Base-by-base conservation (phyloP, 75 land plant species). In the Cryptomeria japonica region DNA sequence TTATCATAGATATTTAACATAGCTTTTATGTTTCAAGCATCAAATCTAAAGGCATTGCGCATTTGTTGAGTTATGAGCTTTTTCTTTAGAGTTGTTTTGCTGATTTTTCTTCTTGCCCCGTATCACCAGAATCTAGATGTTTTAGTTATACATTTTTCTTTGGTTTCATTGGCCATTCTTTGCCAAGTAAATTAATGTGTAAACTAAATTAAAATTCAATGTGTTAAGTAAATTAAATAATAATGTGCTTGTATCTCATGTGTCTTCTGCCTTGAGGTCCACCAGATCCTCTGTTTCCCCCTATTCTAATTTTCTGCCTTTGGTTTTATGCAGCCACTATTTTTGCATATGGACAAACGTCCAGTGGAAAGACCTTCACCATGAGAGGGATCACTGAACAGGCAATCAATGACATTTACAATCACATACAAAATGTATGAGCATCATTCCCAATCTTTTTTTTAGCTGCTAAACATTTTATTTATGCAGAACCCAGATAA, bases 321-420 rank as follows among this genome's bases (percentile, higher is more conserved):
- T 42, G 47, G 13, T 88, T 88, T 25, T 22, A 70, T 91, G 86
- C 92, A 96, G 98, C 97, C 10, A 96, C 98, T 10, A 95, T 96
- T 77, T 96, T 96, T 93, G 98, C 98, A 70, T 96, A 96, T 92
- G 98, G 98, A 6, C 98, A 96, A 91, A 96, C 98, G 2, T 94
- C 95, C 91, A 96, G 98, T 87, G 98, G 98, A 18, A 96, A 96
- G 89, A 96, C 98, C 2, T 95, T 90, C 87, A 96, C 98, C 41
- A 96, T 96, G 98, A 90, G 96, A 89, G 98, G 98, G 37, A 90
- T 95, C 14, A 96, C 94, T 12, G 98, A 95, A 87, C 91, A 89
- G 91, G 98, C 98, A 79, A 92, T 95, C 31, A 86, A 88, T 82
- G 98, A 96, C 73, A 95, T 96, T 25, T 96, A 95, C 83, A 87